Evolutionary conservation across 1,284 basidiomycete genomes (phyloP), one percentile per base, ranked within the genome.

Genomic region (Anthracocystis panici-leucophaei): DNA sequence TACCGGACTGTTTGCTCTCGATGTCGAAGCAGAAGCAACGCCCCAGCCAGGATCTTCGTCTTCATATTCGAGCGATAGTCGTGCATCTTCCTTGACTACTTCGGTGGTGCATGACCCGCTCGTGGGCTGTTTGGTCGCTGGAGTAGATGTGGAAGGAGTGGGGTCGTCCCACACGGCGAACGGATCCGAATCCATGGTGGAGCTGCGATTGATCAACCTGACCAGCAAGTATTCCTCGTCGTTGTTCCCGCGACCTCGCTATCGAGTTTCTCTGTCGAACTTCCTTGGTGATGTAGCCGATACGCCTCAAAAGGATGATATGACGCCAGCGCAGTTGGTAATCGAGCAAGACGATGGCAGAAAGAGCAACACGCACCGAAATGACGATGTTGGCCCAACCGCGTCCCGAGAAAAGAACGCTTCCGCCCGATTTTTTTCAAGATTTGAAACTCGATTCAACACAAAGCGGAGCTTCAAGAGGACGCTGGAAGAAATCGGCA

Each of bases 11-110:
- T 52, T 69, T 5, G 57, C 57, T 53, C 65, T 62, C 2, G 65
- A 65, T 5, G 41, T 52, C 38, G 61, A 68, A 6, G 63, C 55
- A 9, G 65, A 68, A 1, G 62, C 42, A 20, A 33, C 48, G 14
- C 66, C 72, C 72, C 72, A 75, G 21, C 72, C 72, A 11, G 72
- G 66, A 55, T 75, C 72, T 9, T 75, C 72, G 44, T 75, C 63
- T 27, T 64, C 27, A 23, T 49, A 61, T 11, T 69, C 72, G 20
- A 69, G 41, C 5, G 66, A 74, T 2, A 65, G 41, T 5, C 65
- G 48, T 6, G 21, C 57, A 16, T 58, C 51, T 5, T 65, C 45
- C 12, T 51, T 42, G 56, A 41, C 41, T 0, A 20, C 2, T 23
- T 62, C 41, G 5, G 49, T 25, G 20, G 40, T 6, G 6, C 12